Evolutionary conservation across 2,329 filamentous ascomycete species (phyloP).

Genomic region (Rhexocercosporidium sp.): DNA sequence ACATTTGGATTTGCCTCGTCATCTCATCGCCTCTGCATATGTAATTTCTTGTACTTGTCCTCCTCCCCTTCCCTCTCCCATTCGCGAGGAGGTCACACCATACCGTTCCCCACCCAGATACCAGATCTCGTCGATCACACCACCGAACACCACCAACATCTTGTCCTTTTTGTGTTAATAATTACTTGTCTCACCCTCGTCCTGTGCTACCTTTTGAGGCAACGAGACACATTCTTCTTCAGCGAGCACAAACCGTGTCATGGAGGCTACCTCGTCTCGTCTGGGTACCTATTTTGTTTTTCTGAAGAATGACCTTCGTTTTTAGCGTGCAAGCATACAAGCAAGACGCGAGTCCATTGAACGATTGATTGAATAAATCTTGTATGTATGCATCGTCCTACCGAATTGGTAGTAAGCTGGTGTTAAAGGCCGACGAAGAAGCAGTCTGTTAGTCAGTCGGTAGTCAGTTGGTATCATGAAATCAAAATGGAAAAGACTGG

Average conservation of each 20-base stretch:
- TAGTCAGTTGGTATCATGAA: background rate
- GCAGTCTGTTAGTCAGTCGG: background rate
- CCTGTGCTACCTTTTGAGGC: background rate
- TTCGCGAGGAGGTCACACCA: background rate
- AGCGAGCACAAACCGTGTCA: background rate
- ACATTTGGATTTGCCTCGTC: background rate
- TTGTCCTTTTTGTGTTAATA: slow-evolving; percentile 21
- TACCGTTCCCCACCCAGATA: slow-evolving; percentile 14
- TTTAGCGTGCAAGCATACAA: background rate
- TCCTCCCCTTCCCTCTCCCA: background rate
- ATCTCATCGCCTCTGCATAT: slow-evolving; percentile 5
- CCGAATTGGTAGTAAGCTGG: background rate
- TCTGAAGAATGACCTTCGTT: background rate
- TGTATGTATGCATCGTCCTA: background rate
- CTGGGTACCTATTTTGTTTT: background rate
- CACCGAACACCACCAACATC: background rate
- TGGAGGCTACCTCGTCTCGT: background rate
- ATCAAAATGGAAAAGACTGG: background rate
- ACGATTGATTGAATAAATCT: background rate
- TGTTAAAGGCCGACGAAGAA: background rate
- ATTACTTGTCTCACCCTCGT: background rate
- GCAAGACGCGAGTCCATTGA: background rate
- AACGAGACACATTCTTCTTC: background rate
- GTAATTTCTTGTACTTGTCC: slow-evolving; percentile 2
- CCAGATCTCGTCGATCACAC: slow-evolving; percentile 25